These are phyloP conservation scores for Talaromyces marneffei DNA, from an alignment of 2,329 filamentous ascomycete species.

Conservation along the genomic window DNA sequence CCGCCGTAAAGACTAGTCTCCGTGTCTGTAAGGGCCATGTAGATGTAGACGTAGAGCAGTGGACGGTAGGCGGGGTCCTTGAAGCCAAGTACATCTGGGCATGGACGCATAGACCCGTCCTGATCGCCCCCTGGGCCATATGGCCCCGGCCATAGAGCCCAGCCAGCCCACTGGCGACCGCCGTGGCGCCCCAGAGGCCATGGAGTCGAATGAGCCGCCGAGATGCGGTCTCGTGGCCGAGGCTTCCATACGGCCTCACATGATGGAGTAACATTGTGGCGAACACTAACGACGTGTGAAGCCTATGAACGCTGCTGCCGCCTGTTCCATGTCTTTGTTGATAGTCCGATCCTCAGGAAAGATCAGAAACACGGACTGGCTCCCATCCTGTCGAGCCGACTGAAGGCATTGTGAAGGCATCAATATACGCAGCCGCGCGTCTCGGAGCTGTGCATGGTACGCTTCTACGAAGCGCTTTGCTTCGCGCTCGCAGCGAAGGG, in stretches of 20 bases:
- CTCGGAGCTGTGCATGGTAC: constrained; percentile 18
- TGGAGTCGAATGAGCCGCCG: not conserved
- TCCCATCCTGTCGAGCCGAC: constrained; percentile 17
- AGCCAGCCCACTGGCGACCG: not conserved
- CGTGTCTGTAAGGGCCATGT: not conserved
- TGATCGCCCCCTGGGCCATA: not conserved
- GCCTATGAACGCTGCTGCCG: not conserved
- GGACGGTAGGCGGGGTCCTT: not conserved
- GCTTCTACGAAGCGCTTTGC: constrained; percentile 12
- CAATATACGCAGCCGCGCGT: constrained; percentile 4
- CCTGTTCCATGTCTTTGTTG: not conserved
- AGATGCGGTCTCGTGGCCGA: not conserved
- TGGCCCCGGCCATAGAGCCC: constrained; percentile 6
- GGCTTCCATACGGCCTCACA: not conserved
- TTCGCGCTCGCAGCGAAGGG: constrained; percentile 15
- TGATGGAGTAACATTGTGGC: no score
- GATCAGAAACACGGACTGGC: constrained; percentile 18
- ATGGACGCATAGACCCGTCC: not conserved
- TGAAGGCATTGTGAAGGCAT: constrained; percentile 18
- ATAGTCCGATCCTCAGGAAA: constrained; percentile 11
- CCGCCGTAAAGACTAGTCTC: not conserved
- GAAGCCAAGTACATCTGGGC: not conserved
- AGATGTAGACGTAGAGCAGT: constrained; percentile 1
- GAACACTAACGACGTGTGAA: no score
- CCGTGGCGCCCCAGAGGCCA: not conserved